A percentile compares a stretch with the other conserved stretches of the same genome.
phyloP scores from a whole-genome alignment of 345 rosid species.

The Salix udensis region DNA sequence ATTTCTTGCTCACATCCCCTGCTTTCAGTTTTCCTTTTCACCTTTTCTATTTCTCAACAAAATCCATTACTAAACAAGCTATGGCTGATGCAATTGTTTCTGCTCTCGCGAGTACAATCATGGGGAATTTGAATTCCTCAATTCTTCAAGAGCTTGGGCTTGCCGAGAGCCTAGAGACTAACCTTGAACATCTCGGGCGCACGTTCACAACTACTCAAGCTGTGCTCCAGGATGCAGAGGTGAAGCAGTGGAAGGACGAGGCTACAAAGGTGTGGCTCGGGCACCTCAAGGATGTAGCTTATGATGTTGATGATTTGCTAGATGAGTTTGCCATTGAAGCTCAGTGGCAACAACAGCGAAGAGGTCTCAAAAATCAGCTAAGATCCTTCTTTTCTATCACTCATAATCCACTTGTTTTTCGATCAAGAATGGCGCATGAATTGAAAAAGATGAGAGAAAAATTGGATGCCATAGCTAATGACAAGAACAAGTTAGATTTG shows the following conservation, averaged over 20 bases:
- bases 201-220: not conserved
- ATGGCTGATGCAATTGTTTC: slow-evolving; percentile 11
- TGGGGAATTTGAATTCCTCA: not conserved
- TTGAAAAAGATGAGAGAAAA: not conserved
- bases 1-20: too few relatives aligned
- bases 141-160: not conserved
- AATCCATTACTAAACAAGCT: not conserved
- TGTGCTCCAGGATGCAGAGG: slow-evolving; percentile 16
- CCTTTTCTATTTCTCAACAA: too few relatives aligned
- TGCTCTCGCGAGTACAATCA: not conserved
- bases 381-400: not conserved
- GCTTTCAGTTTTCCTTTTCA: too few relatives aligned
- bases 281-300: slow-evolving; percentile 1
- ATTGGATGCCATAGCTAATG: slow-evolving; percentile 5
- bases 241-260: slow-evolving; percentile 1
- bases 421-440: not conserved
- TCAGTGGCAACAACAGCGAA: not conserved
- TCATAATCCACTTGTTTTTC: not conserved
- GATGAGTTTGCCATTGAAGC: slow-evolving; percentile 2
- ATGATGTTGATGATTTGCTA: slow-evolving; percentile 8
- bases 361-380: not conserved
- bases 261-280: not conserved
- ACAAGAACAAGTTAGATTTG: not conserved
- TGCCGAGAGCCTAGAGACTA: not conserved
- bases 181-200: not conserved